These are phyloP conservation scores for Corchorus olitorius DNA, from an alignment of 345 rosid genomes.

Conservation along the genomic window DNA sequence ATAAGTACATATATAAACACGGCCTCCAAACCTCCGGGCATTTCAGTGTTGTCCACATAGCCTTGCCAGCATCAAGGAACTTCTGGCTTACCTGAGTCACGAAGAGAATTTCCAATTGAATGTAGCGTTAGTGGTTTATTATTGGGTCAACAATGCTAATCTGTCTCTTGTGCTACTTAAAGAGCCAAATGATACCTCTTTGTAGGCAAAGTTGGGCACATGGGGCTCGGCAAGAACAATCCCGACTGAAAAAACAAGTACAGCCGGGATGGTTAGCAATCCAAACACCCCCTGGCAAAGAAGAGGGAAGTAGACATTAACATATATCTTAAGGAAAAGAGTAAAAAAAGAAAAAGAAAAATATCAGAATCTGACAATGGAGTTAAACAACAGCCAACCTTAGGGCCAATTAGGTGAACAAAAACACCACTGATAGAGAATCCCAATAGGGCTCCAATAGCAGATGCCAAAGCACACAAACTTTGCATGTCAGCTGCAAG, in stretches of 20 bases:
- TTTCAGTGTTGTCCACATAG: conserved; percentile 86
- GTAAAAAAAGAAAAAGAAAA: not conserved
- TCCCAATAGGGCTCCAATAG: conserved; percentile 83
- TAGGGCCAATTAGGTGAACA: conserved; percentile 84
- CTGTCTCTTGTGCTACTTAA: not conserved
- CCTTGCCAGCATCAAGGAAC: conserved; percentile 65
- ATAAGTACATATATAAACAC: conserved; percentile 81
- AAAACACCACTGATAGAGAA: conserved; percentile 79
- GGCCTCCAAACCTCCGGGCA: conserved; percentile 85
- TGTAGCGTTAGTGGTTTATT: not conserved
- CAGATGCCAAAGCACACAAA: conserved; percentile 70
- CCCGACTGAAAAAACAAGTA: conserved; percentile 64
- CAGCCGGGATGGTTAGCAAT: conserved; percentile 68
- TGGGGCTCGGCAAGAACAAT: conserved; percentile 59
- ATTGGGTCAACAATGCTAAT: no score
- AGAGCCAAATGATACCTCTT: conserved; percentile 48
- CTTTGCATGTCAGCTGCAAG: conserved; percentile 97
- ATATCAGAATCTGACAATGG: not conserved
- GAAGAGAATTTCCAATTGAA: conserved; percentile 18
- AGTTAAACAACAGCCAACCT: conserved; percentile 45
- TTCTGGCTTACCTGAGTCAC: conserved; percentile 63
- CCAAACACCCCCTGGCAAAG: conserved; percentile 75
- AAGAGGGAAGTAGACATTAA: conserved; percentile 24
- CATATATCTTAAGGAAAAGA: not conserved
- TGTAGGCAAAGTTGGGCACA: conserved; percentile 53